Evolutionary conservation across 257 asterid genomes (phyloP), one percentile per base, ranked within the genome.

Genomic region (Fraxinus pennsylvanica): DNA sequence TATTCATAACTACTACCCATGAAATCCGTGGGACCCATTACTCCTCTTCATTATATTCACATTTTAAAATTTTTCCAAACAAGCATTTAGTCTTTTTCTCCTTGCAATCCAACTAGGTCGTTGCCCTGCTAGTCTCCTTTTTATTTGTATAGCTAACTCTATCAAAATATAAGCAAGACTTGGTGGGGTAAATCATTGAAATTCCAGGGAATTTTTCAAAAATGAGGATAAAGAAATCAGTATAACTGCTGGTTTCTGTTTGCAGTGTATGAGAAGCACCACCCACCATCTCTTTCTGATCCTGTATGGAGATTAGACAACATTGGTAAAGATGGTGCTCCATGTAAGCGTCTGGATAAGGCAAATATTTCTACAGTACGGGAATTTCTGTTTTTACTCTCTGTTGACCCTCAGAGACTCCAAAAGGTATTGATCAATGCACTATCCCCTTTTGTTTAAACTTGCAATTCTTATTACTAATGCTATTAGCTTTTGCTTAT

Each of bases 381-480:
- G 32, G 84, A 89, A 76, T 83, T 89, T 82, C 85, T 54, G 71
- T 80, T 85, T 73, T 52, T 83, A 76, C 87, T 8, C 85, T 63
- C 81, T 45, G 1, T 69, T 19, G 57, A 86, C 66, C 81, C 80
- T 67, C 21, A 82, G 61, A 74, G 15, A 82, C 89, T 89, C 72
- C 45, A 68, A 68, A 0, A 72, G 13, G 90, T 43, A 43, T 74
- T 65, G 27, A 61, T 32, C 75, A 2, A 50, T 72, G 38, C 69
- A 47, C 57, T 47, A 22, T 69, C 47, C 82, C 65, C 41, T 61
- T 75, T 22, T 21, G 9, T 74, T 63, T 27, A 43, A 9, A 17
- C 41, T 75, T 33, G 39, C 73, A 9, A 21, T 8, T 3, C 41
- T 70, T 36, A n/a, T 32, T 6, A 13, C 25, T 14, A 27, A 12